Evolutionary conservation across 2,329 filamentous ascomycete species (phyloP).

Genomic region (Penicillium verrucosum): DNA sequence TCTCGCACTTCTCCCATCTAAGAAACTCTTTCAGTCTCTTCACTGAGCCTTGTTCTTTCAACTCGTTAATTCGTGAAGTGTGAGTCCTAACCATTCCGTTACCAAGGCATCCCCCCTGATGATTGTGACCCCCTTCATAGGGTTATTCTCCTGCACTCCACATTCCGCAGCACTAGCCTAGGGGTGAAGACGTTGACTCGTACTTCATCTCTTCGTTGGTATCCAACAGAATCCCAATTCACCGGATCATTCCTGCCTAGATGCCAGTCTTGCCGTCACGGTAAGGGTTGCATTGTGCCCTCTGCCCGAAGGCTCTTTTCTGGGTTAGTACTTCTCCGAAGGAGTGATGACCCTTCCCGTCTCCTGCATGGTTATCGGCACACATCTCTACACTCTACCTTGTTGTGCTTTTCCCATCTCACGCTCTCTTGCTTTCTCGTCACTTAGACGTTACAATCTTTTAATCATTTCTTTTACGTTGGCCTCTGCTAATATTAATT

Average conservation of each 20-base stretch:
- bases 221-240: conserved; percentile 35
- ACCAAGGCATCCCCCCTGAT: conserved; percentile 37
- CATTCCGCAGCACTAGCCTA: conserved; percentile 39
- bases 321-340: conserved; percentile 41
- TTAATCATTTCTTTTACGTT: conserved; percentile 11
- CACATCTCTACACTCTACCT: conserved; percentile 12
- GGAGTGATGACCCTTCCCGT: conserved; percentile 21
- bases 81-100: conserved; percentile 33
- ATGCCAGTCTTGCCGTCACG: conserved; percentile 45
- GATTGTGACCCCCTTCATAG: conserved; percentile 40
- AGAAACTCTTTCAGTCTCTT: conserved; percentile 21
- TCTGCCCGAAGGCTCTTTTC: conserved; percentile 40
- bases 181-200: conserved; percentile 49
- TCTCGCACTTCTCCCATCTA: conserved; percentile 16
- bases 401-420: conserved; percentile 1
- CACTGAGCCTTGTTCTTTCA: conserved; percentile 25
- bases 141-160: conserved; percentile 37
- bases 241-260: conserved; percentile 45
- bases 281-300: conserved; percentile 44
- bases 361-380: conserved; percentile 14
- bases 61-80: conserved; percentile 33
- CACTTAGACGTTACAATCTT: conserved; percentile 1
- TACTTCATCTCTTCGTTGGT: conserved; percentile 42
- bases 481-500: conserved; percentile 30
- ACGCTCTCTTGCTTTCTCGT: conserved; percentile 4